Base-by-base conservation (phyloP, 805 yeast species). In the Candida patagonica region DNA sequence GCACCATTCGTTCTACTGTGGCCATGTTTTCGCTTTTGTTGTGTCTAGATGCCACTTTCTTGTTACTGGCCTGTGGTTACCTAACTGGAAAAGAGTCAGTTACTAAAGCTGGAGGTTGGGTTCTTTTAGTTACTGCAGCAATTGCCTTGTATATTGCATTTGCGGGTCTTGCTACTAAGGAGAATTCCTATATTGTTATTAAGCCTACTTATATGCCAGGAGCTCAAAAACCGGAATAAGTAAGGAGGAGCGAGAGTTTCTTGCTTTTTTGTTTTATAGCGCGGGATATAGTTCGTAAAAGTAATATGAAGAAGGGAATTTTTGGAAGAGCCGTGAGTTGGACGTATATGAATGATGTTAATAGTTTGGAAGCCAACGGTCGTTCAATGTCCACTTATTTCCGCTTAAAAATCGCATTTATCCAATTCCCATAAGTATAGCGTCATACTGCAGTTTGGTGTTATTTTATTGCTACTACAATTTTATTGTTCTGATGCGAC, bases 1-100 rank as follows among this genome's bases (percentile, higher is more conserved):
- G 76, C 51, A 79, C 85, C 2, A 52, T 75, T 53, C 71, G 78
- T 50, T 76, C 86, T 4, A 79, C 86, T 2, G 68, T 77, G 16
- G 76, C 80, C 37, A 76, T 79, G 63, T 74, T 76, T 51, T 44
- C 65, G 2, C 63, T 79, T 51, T 76, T 78, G 52, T 66, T 74
- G 59, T 54, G 67, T 43, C 63, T 80, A 38, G 65, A 61, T 20
- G 37, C 76, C 5, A 75, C 84, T 1, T 80, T 76, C 59, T 46
- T 78, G 37, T 57, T 79, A 30, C 61, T 80, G 37, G 63, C 74
- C 12, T 36, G 37, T 30, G 48, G 48, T 16, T 16, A 25, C 27
- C 36, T 40, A 26, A 37, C 44, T 23, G 45, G 42, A 10, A 30
- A 45, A 13, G 54, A 50, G 19, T 62, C 62, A 22, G 59, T 67